These are phyloP conservation scores for Aspergillus floridensis DNA, from an alignment of 2,329 filamentous ascomycete genomes.

Conservation along the genomic window DNA sequence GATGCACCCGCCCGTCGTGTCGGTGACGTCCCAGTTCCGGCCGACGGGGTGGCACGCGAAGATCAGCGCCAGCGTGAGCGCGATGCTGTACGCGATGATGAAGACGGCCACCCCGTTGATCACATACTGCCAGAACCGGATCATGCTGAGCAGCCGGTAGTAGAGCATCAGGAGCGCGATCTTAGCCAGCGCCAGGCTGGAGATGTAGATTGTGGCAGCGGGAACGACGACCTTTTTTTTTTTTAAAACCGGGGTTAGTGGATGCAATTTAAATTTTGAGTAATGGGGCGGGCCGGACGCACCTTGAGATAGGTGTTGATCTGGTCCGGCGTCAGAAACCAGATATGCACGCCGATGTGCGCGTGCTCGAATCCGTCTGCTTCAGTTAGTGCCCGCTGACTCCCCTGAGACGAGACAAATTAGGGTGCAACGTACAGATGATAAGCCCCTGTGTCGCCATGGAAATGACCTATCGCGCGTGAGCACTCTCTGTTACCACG, in stretches of 20 bases:
- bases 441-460: not conserved
- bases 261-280: no score
- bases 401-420: no score
- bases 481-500: not conserved
- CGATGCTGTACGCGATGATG: conserved; percentile 20
- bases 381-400: not conserved
- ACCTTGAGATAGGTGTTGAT: not conserved
- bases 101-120: conserved; percentile 17
- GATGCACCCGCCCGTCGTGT: conserved; percentile 18
- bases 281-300: no score
- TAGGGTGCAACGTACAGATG: not conserved
- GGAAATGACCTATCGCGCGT: not conserved
- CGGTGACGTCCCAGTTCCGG: conserved; percentile 19
- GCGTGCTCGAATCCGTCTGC: not conserved
- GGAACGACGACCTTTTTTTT: conserved; percentile 14
- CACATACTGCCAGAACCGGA: conserved; percentile 10
- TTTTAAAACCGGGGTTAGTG: no score
- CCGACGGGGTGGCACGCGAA: conserved; percentile 23
- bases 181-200: conserved; percentile 24
- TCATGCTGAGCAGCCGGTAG: conserved; percentile 19
- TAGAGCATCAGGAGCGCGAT: conserved; percentile 25
- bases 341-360: not conserved
- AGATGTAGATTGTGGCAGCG: conserved; percentile 22
- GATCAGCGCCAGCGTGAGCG: conserved; percentile 21
- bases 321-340: not conserved